A percentile compares a stretch with the other conserved stretches of the same genome.
These are phyloP conservation scores for Zasmidium cellare DNA, from an alignment of 2,329 filamentous ascomycete genomes.

Conservation along the genomic window DNA sequence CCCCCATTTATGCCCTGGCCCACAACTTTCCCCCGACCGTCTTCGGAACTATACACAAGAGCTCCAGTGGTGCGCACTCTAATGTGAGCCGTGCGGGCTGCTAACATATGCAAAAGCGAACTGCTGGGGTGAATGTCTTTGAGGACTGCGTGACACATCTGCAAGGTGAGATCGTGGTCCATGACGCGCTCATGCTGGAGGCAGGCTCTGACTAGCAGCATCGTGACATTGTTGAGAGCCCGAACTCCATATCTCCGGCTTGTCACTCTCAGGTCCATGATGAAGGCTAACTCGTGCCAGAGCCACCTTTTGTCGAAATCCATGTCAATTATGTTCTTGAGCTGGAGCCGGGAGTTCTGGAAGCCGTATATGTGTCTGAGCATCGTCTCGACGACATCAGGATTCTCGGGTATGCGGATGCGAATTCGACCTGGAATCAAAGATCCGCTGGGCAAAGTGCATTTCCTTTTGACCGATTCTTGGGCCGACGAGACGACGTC, in stretches of 20 bases:
- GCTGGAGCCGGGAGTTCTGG: background rate
- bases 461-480: background rate
- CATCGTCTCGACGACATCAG: background rate
- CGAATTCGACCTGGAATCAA: no score
- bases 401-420: background rate
- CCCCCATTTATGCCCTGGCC: no score
- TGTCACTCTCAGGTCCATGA: background rate
- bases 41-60: no score
- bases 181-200: background rate
- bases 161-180: no score
- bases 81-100: no score
- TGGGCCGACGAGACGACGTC: background rate
- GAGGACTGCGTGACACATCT: no score
- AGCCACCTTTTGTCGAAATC: background rate
- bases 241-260: background rate
- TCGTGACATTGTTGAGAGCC: background rate
- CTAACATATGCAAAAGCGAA: no score
- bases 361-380: background rate
- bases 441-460: background rate
- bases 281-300: background rate
- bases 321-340: background rate
- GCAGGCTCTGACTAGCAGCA: background rate
- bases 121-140: no score
- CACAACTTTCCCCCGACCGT: no score
- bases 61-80: no score